These are phyloP conservation scores for Candida dendrica DNA, from an alignment of 805 yeast genomes.

Conservation along the genomic window DNA sequence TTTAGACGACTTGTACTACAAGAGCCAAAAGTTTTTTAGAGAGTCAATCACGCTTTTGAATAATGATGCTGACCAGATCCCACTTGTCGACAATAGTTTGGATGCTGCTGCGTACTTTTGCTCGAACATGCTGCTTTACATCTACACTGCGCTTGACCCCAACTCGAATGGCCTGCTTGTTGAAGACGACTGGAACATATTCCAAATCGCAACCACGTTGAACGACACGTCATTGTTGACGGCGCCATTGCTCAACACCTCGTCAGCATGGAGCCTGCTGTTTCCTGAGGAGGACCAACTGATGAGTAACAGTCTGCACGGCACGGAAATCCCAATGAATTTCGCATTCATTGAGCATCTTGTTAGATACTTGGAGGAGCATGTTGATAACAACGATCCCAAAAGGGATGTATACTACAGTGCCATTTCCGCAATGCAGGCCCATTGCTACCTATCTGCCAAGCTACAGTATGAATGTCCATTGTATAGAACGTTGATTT, in stretches of 20 bases:
- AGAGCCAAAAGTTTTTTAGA: neutral
- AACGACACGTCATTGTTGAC: neutral
- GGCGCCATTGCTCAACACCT: neutral
- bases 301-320: neutral
- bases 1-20: no score
- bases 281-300: neutral
- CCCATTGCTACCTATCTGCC: neutral
- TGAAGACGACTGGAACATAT: neutral
- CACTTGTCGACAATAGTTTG: neutral
- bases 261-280: neutral
- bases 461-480: neutral
- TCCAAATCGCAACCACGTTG: neutral
- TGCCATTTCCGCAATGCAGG: neutral
- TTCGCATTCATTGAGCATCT: neutral
- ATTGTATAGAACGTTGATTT: neutral
- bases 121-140: neutral
- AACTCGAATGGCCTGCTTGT: neutral
- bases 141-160: neutral
- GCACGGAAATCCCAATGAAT: neutral
- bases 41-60: neutral
- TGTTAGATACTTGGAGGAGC: neutral
- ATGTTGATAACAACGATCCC: neutral
- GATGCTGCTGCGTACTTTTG: neutral
- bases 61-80: neutral
- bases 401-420: no score